Evolutionary conservation across 768 basidiomycete genomes (phyloP).

Genomic region (Macrolepiota albuminosa): DNA sequence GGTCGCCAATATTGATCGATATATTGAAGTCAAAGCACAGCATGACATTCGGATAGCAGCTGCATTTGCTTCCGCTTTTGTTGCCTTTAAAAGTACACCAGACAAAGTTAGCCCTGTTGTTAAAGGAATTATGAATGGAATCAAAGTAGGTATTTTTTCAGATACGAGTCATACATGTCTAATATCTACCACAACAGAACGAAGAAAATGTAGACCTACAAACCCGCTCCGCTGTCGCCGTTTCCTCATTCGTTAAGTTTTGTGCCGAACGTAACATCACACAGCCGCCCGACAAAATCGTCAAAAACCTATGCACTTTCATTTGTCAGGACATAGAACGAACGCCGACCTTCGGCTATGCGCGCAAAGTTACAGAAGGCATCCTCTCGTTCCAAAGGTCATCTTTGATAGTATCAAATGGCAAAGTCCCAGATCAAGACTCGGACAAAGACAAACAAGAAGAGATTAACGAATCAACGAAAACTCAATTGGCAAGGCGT

Average conservation of each 20-base stretch:
- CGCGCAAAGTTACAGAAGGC: constrained; percentile 57
- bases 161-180: background rate
- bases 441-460: constrained; percentile 39
- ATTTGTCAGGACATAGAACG: constrained; percentile 87
- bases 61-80: constrained; percentile 86
- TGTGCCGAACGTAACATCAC: constrained; percentile 67
- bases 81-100: constrained; percentile 81
- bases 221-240: constrained; percentile 78
- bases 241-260: constrained; percentile 85
- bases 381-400: constrained; percentile 69
- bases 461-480: constrained; percentile 52
- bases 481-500: constrained; percentile 70
- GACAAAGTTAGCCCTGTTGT: constrained; percentile 95
- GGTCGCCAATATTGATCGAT: constrained; percentile 68
- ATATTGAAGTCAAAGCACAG: constrained; percentile 75
- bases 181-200: constrained; percentile 38
- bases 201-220: constrained; percentile 91
- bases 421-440: constrained; percentile 32
- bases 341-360: constrained; percentile 83
- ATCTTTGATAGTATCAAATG: constrained; percentile 26
- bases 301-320: constrained; percentile 96
- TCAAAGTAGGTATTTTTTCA: constrained; percentile 61
- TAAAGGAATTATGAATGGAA: constrained; percentile 94
- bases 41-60: constrained; percentile 87
- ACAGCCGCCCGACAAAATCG: constrained; percentile 92